These are phyloP conservation scores for Euphorbia schlechtendalii DNA, from an alignment of 441 rosid genomes.

Conservation along the genomic window DNA sequence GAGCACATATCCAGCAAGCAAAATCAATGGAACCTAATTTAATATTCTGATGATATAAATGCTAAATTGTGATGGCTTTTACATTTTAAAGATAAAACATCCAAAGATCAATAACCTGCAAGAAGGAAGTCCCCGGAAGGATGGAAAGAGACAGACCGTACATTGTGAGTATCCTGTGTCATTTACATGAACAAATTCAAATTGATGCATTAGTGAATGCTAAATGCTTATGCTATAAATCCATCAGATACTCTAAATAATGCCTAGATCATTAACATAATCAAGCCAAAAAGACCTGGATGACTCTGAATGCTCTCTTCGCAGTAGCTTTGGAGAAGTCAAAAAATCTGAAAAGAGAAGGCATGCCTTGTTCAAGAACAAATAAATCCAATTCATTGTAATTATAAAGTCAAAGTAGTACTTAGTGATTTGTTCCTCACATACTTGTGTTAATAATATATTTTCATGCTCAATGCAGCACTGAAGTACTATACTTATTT, in stretches of 20 bases:
- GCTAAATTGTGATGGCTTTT: neutral
- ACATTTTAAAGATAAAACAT: neutral
- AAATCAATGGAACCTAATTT: neutral
- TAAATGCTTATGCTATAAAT: constrained; percentile 12
- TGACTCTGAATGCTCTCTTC: constrained; percentile 76
- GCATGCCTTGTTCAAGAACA: constrained; percentile 1
- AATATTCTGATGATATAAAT: neutral
- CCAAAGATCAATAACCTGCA: constrained; percentile 42
- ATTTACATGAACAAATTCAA: constrained; percentile 18
- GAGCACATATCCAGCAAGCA: neutral
- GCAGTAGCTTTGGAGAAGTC: constrained; percentile 80
- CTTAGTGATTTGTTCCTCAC: neutral
- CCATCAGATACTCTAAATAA: constrained; percentile 13
- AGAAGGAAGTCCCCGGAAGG: constrained; percentile 80
- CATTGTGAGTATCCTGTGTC: constrained; percentile 76
- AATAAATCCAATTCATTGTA: constrained; percentile 4
- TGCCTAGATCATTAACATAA: constrained; percentile 4
- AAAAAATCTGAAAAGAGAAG: constrained; percentile 50
- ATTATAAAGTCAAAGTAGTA: neutral
- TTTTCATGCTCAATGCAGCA: neutral
- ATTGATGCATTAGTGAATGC: constrained; percentile 12
- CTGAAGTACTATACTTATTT: neutral
- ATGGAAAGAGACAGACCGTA: constrained; percentile 72
- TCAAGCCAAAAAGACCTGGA: constrained; percentile 49
- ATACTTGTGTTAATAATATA: neutral